Percentiles rank a stretch among this genome's conserved stretches.
Conservation (phyloP, 2,329 filamentous ascomycete species). For the Aspergillus latus region DNA sequence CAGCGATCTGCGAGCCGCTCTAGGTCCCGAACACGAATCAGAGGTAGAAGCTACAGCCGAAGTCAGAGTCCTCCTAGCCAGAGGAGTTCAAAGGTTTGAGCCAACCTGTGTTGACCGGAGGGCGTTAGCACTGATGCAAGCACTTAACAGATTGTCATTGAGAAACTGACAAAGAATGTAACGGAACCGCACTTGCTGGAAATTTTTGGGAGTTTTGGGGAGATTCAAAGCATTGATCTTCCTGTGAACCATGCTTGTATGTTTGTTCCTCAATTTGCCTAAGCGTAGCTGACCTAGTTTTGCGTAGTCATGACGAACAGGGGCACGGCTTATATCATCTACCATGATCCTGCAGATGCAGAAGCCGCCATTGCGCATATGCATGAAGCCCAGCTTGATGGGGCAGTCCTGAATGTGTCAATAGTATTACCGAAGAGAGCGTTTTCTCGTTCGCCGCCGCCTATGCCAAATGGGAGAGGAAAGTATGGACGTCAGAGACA, state of each 20-base stretch:
- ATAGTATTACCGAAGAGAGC: constrained; percentile 83
- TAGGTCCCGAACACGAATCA: constrained; percentile 28
- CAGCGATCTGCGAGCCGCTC: constrained; percentile 28
- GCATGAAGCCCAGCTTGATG: constrained; percentile 95
- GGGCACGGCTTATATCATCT: constrained; percentile 91
- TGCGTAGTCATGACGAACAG: constrained; percentile 77
- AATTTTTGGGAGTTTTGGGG: constrained; percentile 87
- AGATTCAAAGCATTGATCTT: constrained; percentile 82
- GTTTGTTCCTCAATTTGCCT: constrained; percentile 26
- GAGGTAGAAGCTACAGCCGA: constrained; percentile 34
- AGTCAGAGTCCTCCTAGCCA: constrained; percentile 29
- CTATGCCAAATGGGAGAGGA: constrained; percentile 62
- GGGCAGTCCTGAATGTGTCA: constrained; percentile 77
- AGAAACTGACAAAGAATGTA: constrained; percentile 93
- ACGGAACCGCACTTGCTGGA: constrained; percentile 84
- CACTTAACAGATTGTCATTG: constrained; percentile 75
- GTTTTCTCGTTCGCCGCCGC: constrained; percentile 76
- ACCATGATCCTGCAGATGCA: constrained; percentile 71
- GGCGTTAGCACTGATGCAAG: neutral
- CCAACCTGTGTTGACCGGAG: neutral
- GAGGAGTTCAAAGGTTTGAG: constrained; percentile 39
- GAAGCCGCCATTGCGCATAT: constrained; percentile 91
- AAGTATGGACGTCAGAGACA: constrained; percentile 54
- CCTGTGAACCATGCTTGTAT: constrained; percentile 84
- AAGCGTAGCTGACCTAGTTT: neutral